phyloP scores from a whole-genome alignment of 2,329 filamentous ascomycete genomes.

The Grosmannia clavigera region DNA sequence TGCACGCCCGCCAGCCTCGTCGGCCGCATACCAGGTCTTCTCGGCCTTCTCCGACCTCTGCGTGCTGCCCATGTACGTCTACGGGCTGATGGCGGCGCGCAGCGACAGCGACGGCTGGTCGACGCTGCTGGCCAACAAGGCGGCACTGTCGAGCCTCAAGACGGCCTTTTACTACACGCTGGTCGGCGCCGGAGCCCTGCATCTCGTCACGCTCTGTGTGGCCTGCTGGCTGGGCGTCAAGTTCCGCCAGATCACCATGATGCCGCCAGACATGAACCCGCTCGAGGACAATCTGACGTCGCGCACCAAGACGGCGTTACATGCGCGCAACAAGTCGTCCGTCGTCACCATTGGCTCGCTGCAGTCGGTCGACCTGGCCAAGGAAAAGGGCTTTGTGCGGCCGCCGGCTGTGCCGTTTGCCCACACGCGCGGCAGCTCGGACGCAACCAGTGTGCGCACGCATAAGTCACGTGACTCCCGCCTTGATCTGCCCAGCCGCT shows the following conservation, averaged over 20 bases:
- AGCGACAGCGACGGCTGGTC: conserved; percentile 44
- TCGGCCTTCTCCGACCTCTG: conserved; percentile 57
- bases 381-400: conserved; percentile 36
- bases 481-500: conserved; percentile 39
- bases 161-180: conserved; percentile 57
- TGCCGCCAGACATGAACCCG: conserved; percentile 93
- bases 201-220: conserved; percentile 56
- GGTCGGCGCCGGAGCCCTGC: conserved; percentile 51
- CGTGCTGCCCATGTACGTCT: conserved; percentile 42
- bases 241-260: conserved; percentile 68
- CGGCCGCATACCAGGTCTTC: conserved; percentile 83
- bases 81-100: conserved; percentile 35
- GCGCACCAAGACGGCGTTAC: conserved; percentile 30
- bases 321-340: conserved; percentile 63
- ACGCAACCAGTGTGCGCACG: conserved; percentile 22
- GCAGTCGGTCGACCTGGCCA: conserved; percentile 28
- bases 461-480: conserved; percentile 36
- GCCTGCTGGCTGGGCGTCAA: conserved; percentile 64
- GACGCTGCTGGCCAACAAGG: conserved; percentile 49
- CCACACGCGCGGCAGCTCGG: conserved; percentile 51
- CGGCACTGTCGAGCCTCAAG: conserved; percentile 46
- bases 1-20: conserved; percentile 62
- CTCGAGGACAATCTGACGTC: conserved; percentile 77
- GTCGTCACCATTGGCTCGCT: conserved; percentile 31
- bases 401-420: conserved; percentile 61